Conservation (phyloP, 352 stramenopile species). For the Globisporangium nunn region DNA sequence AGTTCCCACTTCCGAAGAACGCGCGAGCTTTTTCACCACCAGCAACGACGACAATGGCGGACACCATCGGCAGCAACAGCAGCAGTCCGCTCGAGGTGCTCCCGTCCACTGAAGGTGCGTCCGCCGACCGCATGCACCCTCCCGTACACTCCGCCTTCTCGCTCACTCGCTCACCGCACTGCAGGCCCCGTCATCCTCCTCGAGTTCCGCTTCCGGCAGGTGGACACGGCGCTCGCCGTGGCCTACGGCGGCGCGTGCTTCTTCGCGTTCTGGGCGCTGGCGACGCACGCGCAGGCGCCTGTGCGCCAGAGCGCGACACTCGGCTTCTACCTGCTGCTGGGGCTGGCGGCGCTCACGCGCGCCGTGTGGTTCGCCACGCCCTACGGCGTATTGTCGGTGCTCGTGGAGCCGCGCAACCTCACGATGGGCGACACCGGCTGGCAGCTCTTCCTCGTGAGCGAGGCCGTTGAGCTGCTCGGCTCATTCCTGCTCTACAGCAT, state of each 20-base stretch:
- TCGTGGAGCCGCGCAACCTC: slow-evolving; percentile 47
- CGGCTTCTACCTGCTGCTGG: slow-evolving; percentile 80
- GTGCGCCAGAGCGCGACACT: slow-evolving; percentile 57
- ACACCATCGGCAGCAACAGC: not conserved
- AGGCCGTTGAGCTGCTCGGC: slow-evolving; percentile 87
- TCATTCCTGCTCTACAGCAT: slow-evolving; percentile 94
- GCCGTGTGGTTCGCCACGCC: slow-evolving; percentile 71
- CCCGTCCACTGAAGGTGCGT: slow-evolving; percentile 11
- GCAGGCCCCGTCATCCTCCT: slow-evolving; percentile 56
- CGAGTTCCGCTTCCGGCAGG: slow-evolving; percentile 74
- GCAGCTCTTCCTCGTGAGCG: slow-evolving; percentile 67
- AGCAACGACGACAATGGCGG: slow-evolving; percentile 14
- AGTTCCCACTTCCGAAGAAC: no score
- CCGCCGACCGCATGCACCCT: not conserved
- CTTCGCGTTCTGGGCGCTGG: slow-evolving; percentile 76
- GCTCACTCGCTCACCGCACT: not conserved
- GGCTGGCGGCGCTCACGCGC: slow-evolving; percentile 50
- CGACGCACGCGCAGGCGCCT: slow-evolving; percentile 55
- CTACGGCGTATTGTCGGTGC: slow-evolving; percentile 63
- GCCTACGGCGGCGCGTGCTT: slow-evolving; percentile 72
- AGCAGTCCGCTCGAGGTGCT: slow-evolving; percentile 1
- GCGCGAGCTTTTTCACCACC: slow-evolving; percentile 2
- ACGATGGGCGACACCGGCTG: slow-evolving; percentile 62
- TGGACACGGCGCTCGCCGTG: slow-evolving; percentile 70
- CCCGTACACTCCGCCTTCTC: not conserved